Evolutionary conservation across 352 stramenopile genomes (phyloP).

Genomic region (Pythium graminicola): DNA sequence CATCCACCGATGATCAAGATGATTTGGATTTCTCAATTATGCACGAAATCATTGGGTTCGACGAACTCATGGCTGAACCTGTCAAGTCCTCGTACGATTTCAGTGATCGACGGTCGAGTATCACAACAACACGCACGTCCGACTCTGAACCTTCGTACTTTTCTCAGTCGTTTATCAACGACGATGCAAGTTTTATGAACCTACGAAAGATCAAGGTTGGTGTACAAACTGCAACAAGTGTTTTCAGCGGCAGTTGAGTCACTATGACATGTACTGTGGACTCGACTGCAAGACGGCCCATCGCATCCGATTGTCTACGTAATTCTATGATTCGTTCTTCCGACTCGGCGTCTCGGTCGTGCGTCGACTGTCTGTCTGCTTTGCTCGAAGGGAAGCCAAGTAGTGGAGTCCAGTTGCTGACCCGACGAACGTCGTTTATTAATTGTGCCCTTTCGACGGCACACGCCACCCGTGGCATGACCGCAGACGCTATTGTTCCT

Average conservation of each 20-base stretch:
- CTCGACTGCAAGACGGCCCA: slow-evolving; percentile 67
- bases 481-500: too few relatives aligned
- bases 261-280: slow-evolving; percentile 64
- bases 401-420: too few relatives aligned
- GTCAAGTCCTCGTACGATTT: slow-evolving; percentile 3
- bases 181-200: slow-evolving; percentile 31
- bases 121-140: slow-evolving; percentile 20
- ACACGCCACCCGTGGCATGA: too few relatives aligned
- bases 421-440: too few relatives aligned
- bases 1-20: slow-evolving; percentile 55
- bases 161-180: slow-evolving; percentile 16
- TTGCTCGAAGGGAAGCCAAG: too few relatives aligned
- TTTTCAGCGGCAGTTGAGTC: slow-evolving; percentile 60
- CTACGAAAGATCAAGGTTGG: slow-evolving; percentile 65
- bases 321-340: too few relatives aligned
- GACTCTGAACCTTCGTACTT: slow-evolving; percentile 19
- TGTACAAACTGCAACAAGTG: slow-evolving; percentile 77
- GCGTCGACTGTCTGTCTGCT: too few relatives aligned
- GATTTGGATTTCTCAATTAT: slow-evolving; percentile 26
- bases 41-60: slow-evolving; percentile 45
- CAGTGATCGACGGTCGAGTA: slow-evolving; percentile 17
- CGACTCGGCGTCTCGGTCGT: too few relatives aligned
- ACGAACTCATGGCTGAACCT: slow-evolving; percentile 23
- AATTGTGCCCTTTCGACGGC: too few relatives aligned
- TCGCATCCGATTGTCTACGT: slow-evolving; percentile 30